Evolutionary conservation across 257 asterid genomes (phyloP).

Genomic region (Solanum chilense): DNA sequence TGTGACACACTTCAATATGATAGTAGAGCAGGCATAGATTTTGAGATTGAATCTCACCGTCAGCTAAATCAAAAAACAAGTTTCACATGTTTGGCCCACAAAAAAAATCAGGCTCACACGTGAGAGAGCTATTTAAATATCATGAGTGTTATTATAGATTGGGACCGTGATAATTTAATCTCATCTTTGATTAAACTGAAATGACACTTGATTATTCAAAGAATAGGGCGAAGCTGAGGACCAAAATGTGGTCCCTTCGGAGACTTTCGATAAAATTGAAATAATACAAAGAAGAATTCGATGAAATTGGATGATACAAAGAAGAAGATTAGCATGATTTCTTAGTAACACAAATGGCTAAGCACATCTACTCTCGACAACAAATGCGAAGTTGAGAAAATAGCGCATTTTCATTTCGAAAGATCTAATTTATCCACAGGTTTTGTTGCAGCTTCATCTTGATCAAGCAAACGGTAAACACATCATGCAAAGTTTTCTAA

Average conservation of each 20-base stretch:
- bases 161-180: neutral
- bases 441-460: neutral
- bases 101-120: too few relatives aligned
- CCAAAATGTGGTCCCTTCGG: neutral
- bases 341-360: neutral
- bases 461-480: neutral
- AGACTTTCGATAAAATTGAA: neutral
- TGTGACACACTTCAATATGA: neutral
- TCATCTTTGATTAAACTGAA: neutral
- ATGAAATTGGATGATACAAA: too few relatives aligned
- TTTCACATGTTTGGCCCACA: too few relatives aligned
- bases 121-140: neutral
- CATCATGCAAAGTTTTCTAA: neutral
- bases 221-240: neutral
- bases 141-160: neutral
- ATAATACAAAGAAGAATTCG: too few relatives aligned
- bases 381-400: neutral
- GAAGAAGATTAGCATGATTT: neutral
- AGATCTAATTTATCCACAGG: neutral
- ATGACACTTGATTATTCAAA: neutral
- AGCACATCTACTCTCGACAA: neutral
- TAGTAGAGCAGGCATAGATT: too few relatives aligned
- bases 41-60: too few relatives aligned
- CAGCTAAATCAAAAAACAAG: too few relatives aligned
- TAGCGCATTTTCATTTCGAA: neutral